A percentile compares a stretch with the other conserved stretches of the same genome.
These are phyloP conservation scores for Astrocystis sublimbata DNA, from an alignment of 495 filamentous ascomycete species.

Conservation along the genomic window DNA sequence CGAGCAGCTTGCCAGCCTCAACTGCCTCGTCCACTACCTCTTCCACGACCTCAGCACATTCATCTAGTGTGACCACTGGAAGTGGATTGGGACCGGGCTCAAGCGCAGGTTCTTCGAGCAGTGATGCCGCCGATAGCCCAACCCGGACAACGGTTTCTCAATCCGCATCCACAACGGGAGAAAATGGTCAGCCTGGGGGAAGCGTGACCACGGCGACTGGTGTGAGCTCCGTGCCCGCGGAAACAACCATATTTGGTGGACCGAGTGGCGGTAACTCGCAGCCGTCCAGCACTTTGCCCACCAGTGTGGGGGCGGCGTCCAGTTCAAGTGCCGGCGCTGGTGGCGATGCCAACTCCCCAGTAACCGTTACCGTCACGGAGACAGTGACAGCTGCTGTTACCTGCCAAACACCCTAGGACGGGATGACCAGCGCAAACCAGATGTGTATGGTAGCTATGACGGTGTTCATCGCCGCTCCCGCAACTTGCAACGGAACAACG, in stretches of 20 bases:
- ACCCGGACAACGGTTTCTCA: constrained; percentile 18
- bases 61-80: neutral
- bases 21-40: constrained; percentile 9
- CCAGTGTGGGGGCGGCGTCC: neutral
- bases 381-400: constrained; percentile 26
- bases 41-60: neutral
- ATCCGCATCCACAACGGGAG: constrained; percentile 22
- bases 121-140: constrained; percentile 8
- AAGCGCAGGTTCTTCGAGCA: neutral
- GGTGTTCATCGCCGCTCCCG: neutral
- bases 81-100: neutral
- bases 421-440: constrained; percentile 12
- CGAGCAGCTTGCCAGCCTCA: constrained; percentile 6
- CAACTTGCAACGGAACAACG: neutral
- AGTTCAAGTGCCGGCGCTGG: neutral
- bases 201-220: constrained; percentile 9
- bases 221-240: constrained; percentile 9
- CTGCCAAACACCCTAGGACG: constrained; percentile 28
- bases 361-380: constrained; percentile 28
- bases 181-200: constrained; percentile 27
- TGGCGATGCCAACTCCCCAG: constrained; percentile 13
- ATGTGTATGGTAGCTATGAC: constrained; percentile 17
- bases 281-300: neutral
- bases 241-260: constrained; percentile 15
- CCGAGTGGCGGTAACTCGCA: constrained; percentile 4